A percentile compares a stretch with the other conserved stretches of the same genome.
Conservation (phyloP, 140 eudicot species). For the Bidens hawaiensis region DNA sequence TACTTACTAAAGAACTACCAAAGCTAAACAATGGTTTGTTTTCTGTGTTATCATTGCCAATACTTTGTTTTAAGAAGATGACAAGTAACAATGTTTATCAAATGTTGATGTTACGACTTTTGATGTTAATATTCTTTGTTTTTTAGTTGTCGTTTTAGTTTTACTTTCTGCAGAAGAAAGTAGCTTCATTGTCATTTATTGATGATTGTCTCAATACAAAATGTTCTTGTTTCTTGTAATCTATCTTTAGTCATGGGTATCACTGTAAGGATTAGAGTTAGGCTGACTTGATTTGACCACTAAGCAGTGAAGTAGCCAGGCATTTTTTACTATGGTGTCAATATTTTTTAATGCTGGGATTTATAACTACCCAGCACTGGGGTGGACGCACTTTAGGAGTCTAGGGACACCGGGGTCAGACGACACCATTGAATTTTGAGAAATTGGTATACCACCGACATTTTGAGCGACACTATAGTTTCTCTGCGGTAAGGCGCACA, state of each 20-base stretch:
- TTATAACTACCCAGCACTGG: no score
- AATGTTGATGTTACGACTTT: slow-evolving; percentile 8
- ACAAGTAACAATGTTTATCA: not conserved
- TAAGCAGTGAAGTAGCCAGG: no score
- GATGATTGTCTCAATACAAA: not conserved
- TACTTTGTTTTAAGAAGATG: not conserved
- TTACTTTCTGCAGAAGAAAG: not conserved
- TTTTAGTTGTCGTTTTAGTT: not conserved
- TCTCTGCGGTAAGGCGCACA: no score
- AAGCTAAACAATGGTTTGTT: not conserved
- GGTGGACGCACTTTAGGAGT: no score
- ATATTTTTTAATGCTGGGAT: no score
- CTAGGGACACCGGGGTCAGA: no score
- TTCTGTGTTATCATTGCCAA: slow-evolving; percentile 1
- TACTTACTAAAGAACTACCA: slow-evolving; percentile 1
- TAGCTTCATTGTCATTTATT: not conserved
- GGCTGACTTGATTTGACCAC: not conserved
- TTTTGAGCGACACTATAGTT: no score
- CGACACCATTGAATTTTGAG: no score
- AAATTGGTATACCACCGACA: no score
- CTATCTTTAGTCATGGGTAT: not conserved
- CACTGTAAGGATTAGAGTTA: not conserved
- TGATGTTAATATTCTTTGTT: not conserved
- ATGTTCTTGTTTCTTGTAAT: not conserved
- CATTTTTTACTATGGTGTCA: no score